A percentile compares a stretch with the other conserved stretches of the same genome.
phyloP scores from a whole-genome alignment of 2,329 filamentous ascomycete genomes.

The Fusarium chuoi region DNA sequence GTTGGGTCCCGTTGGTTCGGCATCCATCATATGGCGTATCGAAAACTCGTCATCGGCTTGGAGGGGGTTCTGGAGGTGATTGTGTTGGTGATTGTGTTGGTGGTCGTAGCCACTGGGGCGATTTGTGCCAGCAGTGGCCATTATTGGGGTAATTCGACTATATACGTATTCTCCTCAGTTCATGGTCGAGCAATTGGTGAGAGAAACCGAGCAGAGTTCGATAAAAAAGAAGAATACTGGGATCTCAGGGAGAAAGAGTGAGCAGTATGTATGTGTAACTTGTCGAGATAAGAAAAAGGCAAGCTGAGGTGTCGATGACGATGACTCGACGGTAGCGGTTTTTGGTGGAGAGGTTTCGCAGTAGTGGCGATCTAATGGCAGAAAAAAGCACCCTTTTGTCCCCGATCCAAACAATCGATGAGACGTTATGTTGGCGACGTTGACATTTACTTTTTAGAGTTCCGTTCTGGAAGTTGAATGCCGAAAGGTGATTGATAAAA shows the following conservation, averaged over 20 bases:
- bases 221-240: neutral
- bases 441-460: neutral
- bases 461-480: slow-evolving; percentile 7
- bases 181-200: slow-evolving; percentile 22
- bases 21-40: slow-evolving; percentile 45
- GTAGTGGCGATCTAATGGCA: slow-evolving; percentile 26
- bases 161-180: slow-evolving; percentile 15
- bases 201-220: neutral
- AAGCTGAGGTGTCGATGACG: slow-evolving; percentile 38
- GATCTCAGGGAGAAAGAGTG: neutral
- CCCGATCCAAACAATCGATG: neutral
- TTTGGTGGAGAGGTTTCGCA: slow-evolving; percentile 30
- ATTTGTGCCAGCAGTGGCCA: slow-evolving; percentile 39
- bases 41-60: slow-evolving; percentile 45
- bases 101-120: slow-evolving; percentile 37
- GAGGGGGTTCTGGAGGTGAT: slow-evolving; percentile 31
- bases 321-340: slow-evolving; percentile 34
- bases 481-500: slow-evolving; percentile 4
- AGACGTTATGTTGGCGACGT: neutral
- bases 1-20: slow-evolving; percentile 24
- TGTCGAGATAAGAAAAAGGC: neutral
- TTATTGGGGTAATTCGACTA: slow-evolving; percentile 22
- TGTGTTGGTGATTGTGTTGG: slow-evolving; percentile 23
- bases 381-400: slow-evolving; percentile 1
- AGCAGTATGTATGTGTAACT: neutral